Conservation (phyloP, 176 grass and related monocot species). For the Rhynchospora pubera region DNA sequence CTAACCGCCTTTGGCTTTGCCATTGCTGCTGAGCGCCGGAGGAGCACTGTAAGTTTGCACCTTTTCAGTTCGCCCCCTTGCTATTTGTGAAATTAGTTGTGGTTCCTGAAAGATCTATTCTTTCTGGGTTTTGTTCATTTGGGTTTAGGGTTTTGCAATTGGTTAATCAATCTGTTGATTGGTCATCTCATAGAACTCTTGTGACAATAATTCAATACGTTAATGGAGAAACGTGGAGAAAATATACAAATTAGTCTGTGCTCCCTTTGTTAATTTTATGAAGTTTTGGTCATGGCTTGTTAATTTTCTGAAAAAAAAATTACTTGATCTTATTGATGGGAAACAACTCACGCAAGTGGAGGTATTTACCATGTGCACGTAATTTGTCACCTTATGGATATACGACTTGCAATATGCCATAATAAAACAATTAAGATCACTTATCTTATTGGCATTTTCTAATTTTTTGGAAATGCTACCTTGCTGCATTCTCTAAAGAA, state of each 20-base stretch:
- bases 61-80: background rate
- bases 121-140: background rate
- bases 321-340: background rate
- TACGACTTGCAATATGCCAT: background rate
- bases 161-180: too few relatives aligned
- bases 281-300: background rate
- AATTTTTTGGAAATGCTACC: background rate
- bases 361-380: background rate
- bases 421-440: background rate
- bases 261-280: background rate
- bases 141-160: slow-evolving; percentile 15
- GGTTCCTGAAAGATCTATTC: background rate
- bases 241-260: background rate
- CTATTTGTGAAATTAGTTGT: background rate
- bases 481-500: background rate
- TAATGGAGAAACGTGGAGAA: background rate
- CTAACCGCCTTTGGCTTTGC: slow-evolving; percentile 91
- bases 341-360: background rate
- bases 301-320: background rate
- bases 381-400: background rate
- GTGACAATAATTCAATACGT: background rate
- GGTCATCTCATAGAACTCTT: background rate
- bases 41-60: slow-evolving; percentile 61
- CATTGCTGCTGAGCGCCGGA: slow-evolving; percentile 82
- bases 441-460: background rate